Conservation (phyloP, 805 yeast genomes). For the Candida sanyiensis region DNA sequence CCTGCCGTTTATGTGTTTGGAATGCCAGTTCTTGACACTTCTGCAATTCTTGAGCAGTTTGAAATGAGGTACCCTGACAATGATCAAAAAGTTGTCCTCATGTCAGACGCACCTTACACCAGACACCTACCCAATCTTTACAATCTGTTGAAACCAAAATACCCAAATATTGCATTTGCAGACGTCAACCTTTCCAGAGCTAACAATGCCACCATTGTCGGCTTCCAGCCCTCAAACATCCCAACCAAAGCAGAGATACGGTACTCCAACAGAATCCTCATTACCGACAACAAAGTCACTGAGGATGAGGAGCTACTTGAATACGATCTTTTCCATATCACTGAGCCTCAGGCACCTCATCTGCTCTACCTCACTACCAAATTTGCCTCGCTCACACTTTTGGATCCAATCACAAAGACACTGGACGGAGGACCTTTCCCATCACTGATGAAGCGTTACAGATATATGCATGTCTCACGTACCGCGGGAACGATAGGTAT, state of each 20-base stretch:
- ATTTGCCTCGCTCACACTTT: conserved; percentile 48
- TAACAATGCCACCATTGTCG: conserved; percentile 37
- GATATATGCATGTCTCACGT: conserved; percentile 82
- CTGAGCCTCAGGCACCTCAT: conserved; percentile 72
- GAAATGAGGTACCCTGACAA: conserved; percentile 34
- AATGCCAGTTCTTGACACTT: conserved; percentile 47
- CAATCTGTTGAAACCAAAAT: conserved; percentile 26
- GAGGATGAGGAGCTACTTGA: conserved; percentile 34
- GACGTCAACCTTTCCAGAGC: conserved; percentile 32
- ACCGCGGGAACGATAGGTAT: conserved; percentile 91
- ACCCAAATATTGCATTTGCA: conserved; percentile 34
- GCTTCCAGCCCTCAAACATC: conserved; percentile 24
- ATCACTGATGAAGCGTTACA: conserved; percentile 75
- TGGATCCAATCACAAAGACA: conserved; percentile 35
- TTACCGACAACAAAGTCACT: conserved; percentile 26
- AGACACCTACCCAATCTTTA: conserved; percentile 38
- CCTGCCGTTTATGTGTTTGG: conserved; percentile 81
- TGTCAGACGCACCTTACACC: conserved; percentile 73
- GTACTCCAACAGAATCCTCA: conserved; percentile 30
- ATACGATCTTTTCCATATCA: conserved; percentile 63
- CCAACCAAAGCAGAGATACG: conserved; percentile 7
- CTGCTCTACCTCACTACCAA: conserved; percentile 68
- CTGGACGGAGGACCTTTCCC: conserved; percentile 60
- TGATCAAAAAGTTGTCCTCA: conserved; percentile 46
- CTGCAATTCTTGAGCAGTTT: conserved; percentile 35